These are phyloP conservation scores for Fusarium proliferatum DNA, from an alignment of 2,329 filamentous ascomycete species.

Conservation along the genomic window DNA sequence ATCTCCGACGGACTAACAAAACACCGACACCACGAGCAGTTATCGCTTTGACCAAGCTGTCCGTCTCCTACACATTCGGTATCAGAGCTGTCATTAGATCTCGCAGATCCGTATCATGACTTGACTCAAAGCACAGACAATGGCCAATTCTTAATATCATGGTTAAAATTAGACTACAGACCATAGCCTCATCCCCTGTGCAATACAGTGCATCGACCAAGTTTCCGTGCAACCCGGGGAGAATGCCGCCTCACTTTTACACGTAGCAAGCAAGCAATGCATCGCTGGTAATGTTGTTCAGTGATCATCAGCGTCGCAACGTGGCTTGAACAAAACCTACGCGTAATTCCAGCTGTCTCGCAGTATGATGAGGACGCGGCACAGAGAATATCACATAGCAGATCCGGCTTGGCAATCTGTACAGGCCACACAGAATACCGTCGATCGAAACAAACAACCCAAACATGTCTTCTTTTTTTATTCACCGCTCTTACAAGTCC, in stretches of 20 bases:
- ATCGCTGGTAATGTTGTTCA: not conserved
- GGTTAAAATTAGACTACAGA: conserved; percentile 33
- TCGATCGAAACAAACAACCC: not conserved
- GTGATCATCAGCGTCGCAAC: not conserved
- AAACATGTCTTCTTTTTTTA: not conserved
- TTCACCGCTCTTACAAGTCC: conserved; percentile 13
- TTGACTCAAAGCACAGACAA: conserved; percentile 8
- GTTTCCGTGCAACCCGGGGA: not conserved
- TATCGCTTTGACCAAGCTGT: not conserved
- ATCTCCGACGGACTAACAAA: conserved; percentile 6
- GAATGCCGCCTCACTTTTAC: conserved; percentile 2
- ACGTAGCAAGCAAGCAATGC: not conserved
- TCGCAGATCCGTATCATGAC: conserved; percentile 2
- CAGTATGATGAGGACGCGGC: not conserved
- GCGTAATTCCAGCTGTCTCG: not conserved
- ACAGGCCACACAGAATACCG: not conserved
- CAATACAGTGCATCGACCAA: not conserved
- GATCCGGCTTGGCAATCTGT: not conserved
- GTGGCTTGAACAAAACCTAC: not conserved
- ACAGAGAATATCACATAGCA: not conserved
- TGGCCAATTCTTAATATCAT: conserved; percentile 8
- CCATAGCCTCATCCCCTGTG: not conserved
- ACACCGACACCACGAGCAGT: not conserved
- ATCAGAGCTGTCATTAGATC: not conserved
- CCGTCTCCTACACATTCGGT: not conserved